Evolutionary conservation across 768 basidiomycete genomes (phyloP).

Genomic region (Lactifluus piperatus): DNA sequence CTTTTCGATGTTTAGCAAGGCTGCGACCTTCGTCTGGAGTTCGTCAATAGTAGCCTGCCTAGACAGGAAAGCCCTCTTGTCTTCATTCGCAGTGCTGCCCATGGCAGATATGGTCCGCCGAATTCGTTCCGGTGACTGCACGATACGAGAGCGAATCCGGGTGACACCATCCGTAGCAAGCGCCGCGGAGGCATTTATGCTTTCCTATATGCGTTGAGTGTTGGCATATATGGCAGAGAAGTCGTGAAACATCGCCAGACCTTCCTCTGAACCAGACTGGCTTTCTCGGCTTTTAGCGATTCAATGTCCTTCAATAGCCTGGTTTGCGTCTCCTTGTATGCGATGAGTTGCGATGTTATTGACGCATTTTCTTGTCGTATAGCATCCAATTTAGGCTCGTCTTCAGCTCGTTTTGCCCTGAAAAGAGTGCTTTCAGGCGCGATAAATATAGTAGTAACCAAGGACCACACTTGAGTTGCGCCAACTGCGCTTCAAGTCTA

Average conservation of each 20-base stretch:
- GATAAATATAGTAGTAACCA: background rate
- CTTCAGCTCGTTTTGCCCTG: constrained; percentile 56
- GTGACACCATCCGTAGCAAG: constrained; percentile 51
- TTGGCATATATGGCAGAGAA: background rate
- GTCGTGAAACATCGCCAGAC: constrained; percentile 27
- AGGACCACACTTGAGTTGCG: constrained; percentile 44
- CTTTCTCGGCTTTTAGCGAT: constrained; percentile 63
- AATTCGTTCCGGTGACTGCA: constrained; percentile 87
- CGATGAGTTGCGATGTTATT: constrained; percentile 56
- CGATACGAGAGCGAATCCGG: constrained; percentile 65
- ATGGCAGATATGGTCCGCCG: constrained; percentile 76
- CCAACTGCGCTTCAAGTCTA: constrained; percentile 44
- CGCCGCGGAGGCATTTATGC: constrained; percentile 50
- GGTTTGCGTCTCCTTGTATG: constrained; percentile 57
- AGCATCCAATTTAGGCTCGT: constrained; percentile 58
- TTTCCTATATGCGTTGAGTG: constrained; percentile 36
- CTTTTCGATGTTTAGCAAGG: constrained; percentile 67
- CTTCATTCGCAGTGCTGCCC: constrained; percentile 55
- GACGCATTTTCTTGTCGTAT: constrained; percentile 51
- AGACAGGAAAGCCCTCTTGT: constrained; percentile 54
- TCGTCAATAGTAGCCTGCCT: constrained; percentile 73
- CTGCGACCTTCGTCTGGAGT: constrained; percentile 63
- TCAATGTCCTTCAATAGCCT: constrained; percentile 58
- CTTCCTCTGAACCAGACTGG: constrained; percentile 51
- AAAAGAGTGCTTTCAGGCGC: background rate